Evolutionary conservation across 768 basidiomycete species (phyloP), one percentile per base, ranked within the genome.

Genomic region (Pleurotus eryngii): DNA sequence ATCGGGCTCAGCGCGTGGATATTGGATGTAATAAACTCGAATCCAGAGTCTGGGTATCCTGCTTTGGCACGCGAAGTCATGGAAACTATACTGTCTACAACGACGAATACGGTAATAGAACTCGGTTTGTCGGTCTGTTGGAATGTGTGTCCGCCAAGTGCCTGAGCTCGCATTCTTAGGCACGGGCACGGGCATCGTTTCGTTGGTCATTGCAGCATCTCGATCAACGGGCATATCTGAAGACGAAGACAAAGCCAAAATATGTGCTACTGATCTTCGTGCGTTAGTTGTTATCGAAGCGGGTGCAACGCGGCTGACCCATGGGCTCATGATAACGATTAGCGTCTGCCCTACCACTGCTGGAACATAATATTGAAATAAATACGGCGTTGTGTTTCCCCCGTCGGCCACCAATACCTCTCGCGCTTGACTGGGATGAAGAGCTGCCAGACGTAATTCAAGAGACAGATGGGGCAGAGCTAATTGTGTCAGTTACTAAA

Each of bases 1-100:
- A 79, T 96, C 47, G 93, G 90, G 5, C 72, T 95, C 17, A 86
- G 89, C 57, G 82, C 92, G 2, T 95, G 90, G 90, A 73, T 96
- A 3, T 74, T 81, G 26, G 70, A 59, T 61, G 67, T 73, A 54
- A 65, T 64, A 40, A 60, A 66, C 57, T 35, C 54, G 47, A 49
- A 59, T 27, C 55, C 49, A 27, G 53, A 11, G 55, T 57, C 47
- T 59, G 46, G 4, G 11, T 43, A 59, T 45, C 9, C 45, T 8
- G 42, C 8, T 5, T 47, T 63, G 49, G 14, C 30, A 35, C 8
- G 11, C 30, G 9, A 59, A 35, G 38, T 55, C 22, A 53, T 79
- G 35, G 67, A 65, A 45, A 62, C 74, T 1, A 67, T 66, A 0
- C 64, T 87, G 22, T 79, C 74, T 15, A 48, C 63, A 0, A 65